phyloP scores from a whole-genome alignment of 179 eudicot genomes.

The Sideroxylon spinosum region DNA sequence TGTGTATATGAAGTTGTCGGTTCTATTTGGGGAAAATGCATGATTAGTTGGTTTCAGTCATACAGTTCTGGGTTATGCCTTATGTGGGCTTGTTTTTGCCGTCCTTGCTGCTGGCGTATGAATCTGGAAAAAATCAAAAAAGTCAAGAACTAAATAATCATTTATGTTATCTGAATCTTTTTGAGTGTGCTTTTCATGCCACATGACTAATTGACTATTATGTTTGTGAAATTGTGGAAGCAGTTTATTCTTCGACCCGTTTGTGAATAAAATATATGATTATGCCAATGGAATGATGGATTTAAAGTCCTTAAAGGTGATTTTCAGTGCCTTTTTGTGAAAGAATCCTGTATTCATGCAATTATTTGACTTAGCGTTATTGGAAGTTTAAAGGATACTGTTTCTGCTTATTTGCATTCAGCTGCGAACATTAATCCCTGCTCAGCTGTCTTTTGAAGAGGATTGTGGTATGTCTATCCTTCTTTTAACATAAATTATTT shows the following conservation, averaged over 20 bases:
- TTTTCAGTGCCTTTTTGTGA: conserved; percentile 8
- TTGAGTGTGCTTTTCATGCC: conserved; percentile 2
- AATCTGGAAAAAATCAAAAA: not conserved
- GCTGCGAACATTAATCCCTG: conserved; percentile 79
- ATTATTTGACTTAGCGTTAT: conserved; percentile 3
- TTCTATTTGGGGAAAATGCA: not conserved
- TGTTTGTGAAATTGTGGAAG: conserved; percentile 26
- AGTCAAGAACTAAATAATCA: not conserved
- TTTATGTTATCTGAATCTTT: not conserved
- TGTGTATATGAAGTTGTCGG: not conserved
- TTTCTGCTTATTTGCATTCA: conserved; percentile 38
- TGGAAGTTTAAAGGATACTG: conserved; percentile 10
- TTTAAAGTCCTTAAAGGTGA: conserved; percentile 64
- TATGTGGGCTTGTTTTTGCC: not conserved
- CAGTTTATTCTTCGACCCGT: conserved; percentile 92
- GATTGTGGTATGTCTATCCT: conserved; percentile 60
- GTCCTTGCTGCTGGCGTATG: conserved; percentile 3
- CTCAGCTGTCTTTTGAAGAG: conserved; percentile 67
- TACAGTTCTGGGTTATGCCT: not conserved
- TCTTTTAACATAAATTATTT: conserved; percentile 8
- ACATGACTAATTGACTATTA: conserved; percentile 13
- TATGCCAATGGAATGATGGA: conserved; percentile 70
- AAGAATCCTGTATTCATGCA: not conserved
- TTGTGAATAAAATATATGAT: conserved; percentile 59
- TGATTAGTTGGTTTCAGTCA: not conserved